Evolutionary conservation across 2,329 filamentous ascomycete species (phyloP).

Genomic region (Clarireedia sp.): DNA sequence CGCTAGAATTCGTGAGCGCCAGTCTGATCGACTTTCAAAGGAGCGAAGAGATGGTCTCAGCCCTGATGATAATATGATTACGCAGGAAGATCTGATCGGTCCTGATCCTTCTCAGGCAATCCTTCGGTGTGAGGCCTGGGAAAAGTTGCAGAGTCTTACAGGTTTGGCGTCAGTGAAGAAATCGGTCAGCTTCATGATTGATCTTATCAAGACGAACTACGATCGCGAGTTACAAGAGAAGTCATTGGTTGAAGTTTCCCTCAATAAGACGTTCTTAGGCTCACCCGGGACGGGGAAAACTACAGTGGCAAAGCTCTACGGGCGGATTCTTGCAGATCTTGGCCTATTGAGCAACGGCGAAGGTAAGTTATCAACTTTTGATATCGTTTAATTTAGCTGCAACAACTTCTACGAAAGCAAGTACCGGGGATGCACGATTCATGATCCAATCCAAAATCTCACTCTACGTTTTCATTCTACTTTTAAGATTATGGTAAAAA

Average conservation of each 20-base stretch:
- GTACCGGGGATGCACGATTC: no score
- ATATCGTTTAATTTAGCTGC: not conserved
- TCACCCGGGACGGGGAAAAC: constrained; percentile 72
- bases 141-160: constrained; percentile 47
- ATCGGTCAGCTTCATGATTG: constrained; percentile 49
- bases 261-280: constrained; percentile 65
- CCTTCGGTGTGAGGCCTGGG: constrained; percentile 46
- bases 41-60: constrained; percentile 34
- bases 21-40: constrained; percentile 45
- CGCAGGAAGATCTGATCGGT: constrained; percentile 63
- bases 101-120: constrained; percentile 53
- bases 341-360: constrained; percentile 62
- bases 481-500: no score
- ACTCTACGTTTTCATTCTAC: no score
- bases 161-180: constrained; percentile 57
- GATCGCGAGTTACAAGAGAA: constrained; percentile 55
- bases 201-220: constrained; percentile 57
- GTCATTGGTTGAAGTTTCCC: constrained; percentile 47
- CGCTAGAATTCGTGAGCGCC: constrained; percentile 45
- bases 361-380: constrained; percentile 34
- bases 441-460: no score
- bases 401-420: no score
- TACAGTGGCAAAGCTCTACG: constrained; percentile 66
- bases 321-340: constrained; percentile 57
- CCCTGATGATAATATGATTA: constrained; percentile 52